Conservation (phyloP, 148 eudicot genomes). For the Pouteria glomerata region DNA sequence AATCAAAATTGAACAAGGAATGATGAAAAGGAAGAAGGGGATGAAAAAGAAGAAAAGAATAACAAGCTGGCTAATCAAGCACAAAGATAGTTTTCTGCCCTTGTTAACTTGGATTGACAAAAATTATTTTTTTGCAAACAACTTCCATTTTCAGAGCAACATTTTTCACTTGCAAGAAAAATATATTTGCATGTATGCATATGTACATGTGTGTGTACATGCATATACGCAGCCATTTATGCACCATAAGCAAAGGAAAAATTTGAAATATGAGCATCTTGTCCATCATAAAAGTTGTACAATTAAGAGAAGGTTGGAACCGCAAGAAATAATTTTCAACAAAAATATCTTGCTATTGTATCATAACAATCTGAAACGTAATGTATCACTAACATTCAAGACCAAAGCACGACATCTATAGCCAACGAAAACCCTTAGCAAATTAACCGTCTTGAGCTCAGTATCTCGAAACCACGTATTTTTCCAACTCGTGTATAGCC, state of each 20-base stretch:
- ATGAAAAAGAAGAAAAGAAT: neutral
- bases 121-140: neutral
- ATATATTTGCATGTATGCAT: no score
- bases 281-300: neutral
- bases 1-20: neutral
- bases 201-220: neutral
- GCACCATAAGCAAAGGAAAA: neutral
- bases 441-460: neutral
- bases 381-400: neutral
- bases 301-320: neutral
- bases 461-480: neutral
- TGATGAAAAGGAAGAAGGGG: neutral
- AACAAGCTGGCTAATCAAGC: conserved; percentile 1
- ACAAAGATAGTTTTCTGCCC: neutral
- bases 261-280: no score
- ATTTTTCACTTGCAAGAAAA: neutral
- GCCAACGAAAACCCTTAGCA: neutral
- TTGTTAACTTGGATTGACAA: neutral
- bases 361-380: no score
- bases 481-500: neutral
- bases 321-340: neutral
- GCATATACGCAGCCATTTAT: neutral
- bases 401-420: neutral
- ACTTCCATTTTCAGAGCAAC: neutral
- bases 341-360: neutral